A percentile compares a stretch with the other conserved stretches of the same genome.
Conservation (phyloP, 805 yeast genomes). For the Sugiyamaella boreocaroliniensis region DNA sequence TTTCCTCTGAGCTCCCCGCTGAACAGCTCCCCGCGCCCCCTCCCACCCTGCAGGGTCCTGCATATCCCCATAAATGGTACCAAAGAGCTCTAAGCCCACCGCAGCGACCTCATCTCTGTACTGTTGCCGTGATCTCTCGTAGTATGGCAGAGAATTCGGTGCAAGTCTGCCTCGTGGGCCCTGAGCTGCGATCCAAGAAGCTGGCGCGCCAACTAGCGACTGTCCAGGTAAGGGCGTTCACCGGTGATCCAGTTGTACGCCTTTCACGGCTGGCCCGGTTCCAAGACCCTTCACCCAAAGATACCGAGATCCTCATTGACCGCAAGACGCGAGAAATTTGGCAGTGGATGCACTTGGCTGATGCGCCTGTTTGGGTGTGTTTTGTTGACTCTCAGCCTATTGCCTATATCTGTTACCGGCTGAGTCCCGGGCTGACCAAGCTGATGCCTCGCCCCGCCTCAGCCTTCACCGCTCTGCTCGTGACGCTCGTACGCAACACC, state of each 20-base stretch:
- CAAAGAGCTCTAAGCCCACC: too few species aligned
- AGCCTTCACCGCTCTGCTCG: background rate
- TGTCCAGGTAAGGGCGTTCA: background rate
- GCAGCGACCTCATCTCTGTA: too few species aligned
- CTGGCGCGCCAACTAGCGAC: background rate
- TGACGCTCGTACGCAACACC: background rate
- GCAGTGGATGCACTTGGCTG: background rate
- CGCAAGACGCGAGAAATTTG: background rate
- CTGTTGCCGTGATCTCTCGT: too few species aligned
- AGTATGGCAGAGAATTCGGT: too few species aligned
- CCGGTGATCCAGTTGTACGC: background rate
- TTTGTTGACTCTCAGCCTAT: background rate
- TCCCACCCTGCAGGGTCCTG: too few species aligned
- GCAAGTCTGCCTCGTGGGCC: background rate
- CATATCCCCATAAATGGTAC: too few species aligned
- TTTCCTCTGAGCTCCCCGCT: too few species aligned
- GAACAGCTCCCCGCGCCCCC: too few species aligned
- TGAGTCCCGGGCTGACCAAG: background rate
- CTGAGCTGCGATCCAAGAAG: background rate
- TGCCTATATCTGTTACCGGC: background rate
- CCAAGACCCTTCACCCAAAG: background rate
- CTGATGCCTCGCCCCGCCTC: background rate
- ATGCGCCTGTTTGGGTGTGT: background rate
- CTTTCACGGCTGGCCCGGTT: background rate
- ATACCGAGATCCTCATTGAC: background rate